Evolutionary conservation across 1,284 basidiomycete genomes (phyloP), one percentile per base, ranked within the genome.

Genomic region (Ustilago vetiveriae): DNA sequence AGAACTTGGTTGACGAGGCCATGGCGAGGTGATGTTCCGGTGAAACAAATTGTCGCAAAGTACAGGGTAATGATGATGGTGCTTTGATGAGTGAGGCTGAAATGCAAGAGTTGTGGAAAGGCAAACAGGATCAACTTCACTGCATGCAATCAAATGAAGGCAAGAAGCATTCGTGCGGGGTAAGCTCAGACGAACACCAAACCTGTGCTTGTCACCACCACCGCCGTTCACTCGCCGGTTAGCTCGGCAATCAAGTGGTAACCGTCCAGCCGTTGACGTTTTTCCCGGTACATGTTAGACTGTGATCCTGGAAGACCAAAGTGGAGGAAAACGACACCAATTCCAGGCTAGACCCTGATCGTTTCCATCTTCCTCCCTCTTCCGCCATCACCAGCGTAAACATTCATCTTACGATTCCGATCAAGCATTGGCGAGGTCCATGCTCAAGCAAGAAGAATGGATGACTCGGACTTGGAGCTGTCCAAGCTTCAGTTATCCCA

Each of bases 401-500:
- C n/a, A n/a, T n/a, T n/a, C n/a, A n/a, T n/a, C n/a, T n/a, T n/a
- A n/a, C n/a, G n/a, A n/a, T n/a, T n/a, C n/a, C n/a, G n/a, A n/a
- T n/a, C n/a, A n/a, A n/a, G n/a, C n/a, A n/a, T n/a, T n/a, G n/a
- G n/a, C n/a, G n/a, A n/a, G n/a, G n/a, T n/a, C n/a, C n/a, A n/a
- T n/a, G n/a, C n/a, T n/a, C n/a, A n/a, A n/a, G n/a, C n/a, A n/a
- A n/a, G n/a, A n/a, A 38, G 8, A 29, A 60, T 60, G 53, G 57
- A 60, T 23, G 38, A 19, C 4, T 37, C 43, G 16, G 62, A 60
- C 35, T 35, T 63, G 10, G 66, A 63, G 27, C 26, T 65, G 11
- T 71, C 52, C 53, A 41, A 47, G 9, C 42, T 50, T 1, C 65
- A 77, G 48, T 89, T 97, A 41, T 89, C 89, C 7, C 92, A 96